Evolutionary conservation across 2,329 filamentous ascomycete genomes (phyloP).

Genomic region (Cytospora leucostoma): DNA sequence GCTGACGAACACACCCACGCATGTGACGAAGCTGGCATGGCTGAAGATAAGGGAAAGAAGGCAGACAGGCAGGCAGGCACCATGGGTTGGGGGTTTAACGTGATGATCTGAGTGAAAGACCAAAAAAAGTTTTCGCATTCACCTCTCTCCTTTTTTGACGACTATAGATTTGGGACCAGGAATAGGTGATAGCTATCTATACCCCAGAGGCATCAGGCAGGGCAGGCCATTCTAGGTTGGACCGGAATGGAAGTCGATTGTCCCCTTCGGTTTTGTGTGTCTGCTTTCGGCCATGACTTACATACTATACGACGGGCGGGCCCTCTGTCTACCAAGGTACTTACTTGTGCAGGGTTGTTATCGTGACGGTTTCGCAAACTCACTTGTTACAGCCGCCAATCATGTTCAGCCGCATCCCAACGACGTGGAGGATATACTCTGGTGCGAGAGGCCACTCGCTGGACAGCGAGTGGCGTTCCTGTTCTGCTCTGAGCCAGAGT

Average conservation of each 20-base stretch:
- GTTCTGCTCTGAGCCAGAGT: background rate
- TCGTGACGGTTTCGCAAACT: background rate
- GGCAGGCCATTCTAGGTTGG: slow-evolving; percentile 10
- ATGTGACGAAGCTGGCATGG: slow-evolving; percentile 6
- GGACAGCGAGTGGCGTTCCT: too few species aligned
- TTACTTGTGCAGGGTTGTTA: background rate
- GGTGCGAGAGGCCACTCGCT: background rate
- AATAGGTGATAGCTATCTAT: slow-evolving; percentile 28
- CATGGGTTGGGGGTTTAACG: background rate
- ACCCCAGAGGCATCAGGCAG: slow-evolving; percentile 26
- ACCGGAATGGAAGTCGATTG: slow-evolving; percentile 15
- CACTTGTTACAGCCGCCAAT: background rate
- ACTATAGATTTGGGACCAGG: slow-evolving; percentile 24
- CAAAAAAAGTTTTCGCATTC: background rate
- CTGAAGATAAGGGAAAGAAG: slow-evolving; percentile 1
- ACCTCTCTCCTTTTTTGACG: slow-evolving; percentile 6
- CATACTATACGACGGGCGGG: background rate
- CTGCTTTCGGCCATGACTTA: background rate
- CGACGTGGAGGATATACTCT: background rate
- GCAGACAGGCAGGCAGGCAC: background rate
- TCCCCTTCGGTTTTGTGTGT: slow-evolving; percentile 4
- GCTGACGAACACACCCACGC: slow-evolving; percentile 7
- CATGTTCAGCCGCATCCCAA: background rate
- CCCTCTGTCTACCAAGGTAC: too few species aligned
- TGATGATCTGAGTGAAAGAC: slow-evolving; percentile 10